Evolutionary conservation across 148 eudicot species (phyloP), one percentile per base, ranked within the genome.

Genomic region (Pharnaceum exiguum): DNA sequence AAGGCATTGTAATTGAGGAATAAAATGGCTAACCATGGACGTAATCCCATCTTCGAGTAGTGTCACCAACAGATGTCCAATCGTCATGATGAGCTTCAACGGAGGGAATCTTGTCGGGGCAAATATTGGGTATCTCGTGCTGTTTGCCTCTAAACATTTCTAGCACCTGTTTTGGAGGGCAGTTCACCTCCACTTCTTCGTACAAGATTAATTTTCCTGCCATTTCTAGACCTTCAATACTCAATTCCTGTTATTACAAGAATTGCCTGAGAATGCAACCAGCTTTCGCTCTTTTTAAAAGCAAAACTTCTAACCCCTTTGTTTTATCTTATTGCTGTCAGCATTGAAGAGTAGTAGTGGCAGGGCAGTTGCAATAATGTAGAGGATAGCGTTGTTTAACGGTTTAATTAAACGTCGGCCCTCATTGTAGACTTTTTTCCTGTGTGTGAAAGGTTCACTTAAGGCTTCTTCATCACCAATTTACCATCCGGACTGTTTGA

Each of bases 121-220:
- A 46, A 5, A 46, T 46, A 8, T 23, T 23, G 29, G 51, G 51
- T 10, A 46, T 17, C n/a, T 46, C 28, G 22, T 23, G n/a, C 29
- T 46, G 51, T 46, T 46, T 46, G 7, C 51, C 51, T 5, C 29
- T 46, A 10, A 46, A 46, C 51, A 46, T 23, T 23, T 46, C 51
- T 16, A 46, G 29, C 1, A 46, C 3, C 29, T 46, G 22, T 15
- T 23, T 4, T 15, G 51, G 51, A 24, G 51, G 25, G 28, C 51
- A 46, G 4, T 46, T 22, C 3, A 24, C 1, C 51, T 47, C 51
- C 15, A 47, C n/a, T 13, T 47, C 51, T 31, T 31, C 51, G 2
- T 23, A 0, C 0, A 47, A 1, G 5, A 12, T 47, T 24, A 2
- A 31, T 9, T 18, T 24, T 47, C 51, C 31, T 9, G 51, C 51